Conservation (phyloP, 495 filamentous ascomycete species). For the Trichocladium uniseriatum region DNA sequence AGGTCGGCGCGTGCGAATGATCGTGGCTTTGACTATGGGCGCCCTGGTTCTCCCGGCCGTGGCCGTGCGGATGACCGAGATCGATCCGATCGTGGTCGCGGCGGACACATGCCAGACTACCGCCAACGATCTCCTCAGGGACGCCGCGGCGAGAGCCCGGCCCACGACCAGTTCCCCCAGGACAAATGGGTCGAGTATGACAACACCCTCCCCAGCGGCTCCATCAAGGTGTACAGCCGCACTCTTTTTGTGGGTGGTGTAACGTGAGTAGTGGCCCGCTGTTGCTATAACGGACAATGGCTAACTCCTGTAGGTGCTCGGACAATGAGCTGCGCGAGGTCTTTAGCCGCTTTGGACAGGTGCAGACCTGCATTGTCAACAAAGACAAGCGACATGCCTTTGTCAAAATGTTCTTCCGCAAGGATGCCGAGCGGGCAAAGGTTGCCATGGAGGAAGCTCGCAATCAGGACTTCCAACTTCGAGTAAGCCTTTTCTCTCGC, state of each 20-base stretch:
- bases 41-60: constrained; percentile 41
- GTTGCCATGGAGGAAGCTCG: constrained; percentile 82
- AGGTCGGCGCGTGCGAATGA: constrained; percentile 31
- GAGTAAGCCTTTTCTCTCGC: constrained; percentile 47
- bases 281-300: neutral
- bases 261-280: constrained; percentile 49
- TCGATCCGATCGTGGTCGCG: constrained; percentile 21
- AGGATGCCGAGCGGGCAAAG: constrained; percentile 74
- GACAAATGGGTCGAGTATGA: constrained; percentile 81
- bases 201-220: constrained; percentile 55
- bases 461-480: constrained; percentile 60
- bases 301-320: constrained; percentile 44
- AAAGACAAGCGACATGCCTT: constrained; percentile 96
- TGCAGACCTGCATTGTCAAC: constrained; percentile 97
- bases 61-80: constrained; percentile 48
- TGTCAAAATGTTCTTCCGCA: constrained; percentile 91
- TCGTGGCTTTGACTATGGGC: constrained; percentile 34
- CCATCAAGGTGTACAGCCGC: constrained; percentile 88
- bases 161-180: constrained; percentile 21
- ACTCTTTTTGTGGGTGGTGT: constrained; percentile 96
- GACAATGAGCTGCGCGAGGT: constrained; percentile 71
- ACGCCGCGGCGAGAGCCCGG: constrained; percentile 52
- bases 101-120: constrained; percentile 57
- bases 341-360: constrained; percentile 70
- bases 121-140: constrained; percentile 72